Percentiles rank a stretch among this genome's conserved stretches.
phyloP scores from a whole-genome alignment of 768 basidiomycete genomes.

The Clitopilus passeckerianus region DNA sequence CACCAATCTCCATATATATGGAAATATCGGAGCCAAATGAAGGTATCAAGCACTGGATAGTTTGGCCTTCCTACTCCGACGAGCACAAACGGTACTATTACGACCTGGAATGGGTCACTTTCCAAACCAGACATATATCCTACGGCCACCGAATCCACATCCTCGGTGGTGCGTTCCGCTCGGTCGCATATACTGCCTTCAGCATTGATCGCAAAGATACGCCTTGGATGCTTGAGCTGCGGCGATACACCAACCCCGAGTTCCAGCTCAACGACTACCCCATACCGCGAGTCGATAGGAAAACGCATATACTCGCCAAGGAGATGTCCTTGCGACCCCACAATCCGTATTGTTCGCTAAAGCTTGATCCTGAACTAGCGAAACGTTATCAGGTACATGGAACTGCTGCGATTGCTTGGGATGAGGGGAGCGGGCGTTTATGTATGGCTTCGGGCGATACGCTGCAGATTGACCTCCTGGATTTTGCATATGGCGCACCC shows the following conservation, averaged over 20 bases:
- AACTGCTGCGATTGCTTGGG: conserved; percentile 55
- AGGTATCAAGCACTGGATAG: conserved; percentile 26
- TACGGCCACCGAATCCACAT: conserved; percentile 16
- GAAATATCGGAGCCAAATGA: conserved; percentile 19
- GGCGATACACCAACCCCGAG: conserved; percentile 33
- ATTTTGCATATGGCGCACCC: conserved; percentile 31
- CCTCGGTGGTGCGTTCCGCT: conserved; percentile 38
- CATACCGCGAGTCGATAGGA: conserved; percentile 3
- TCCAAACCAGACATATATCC: conserved; percentile 9
- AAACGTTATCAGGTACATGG: conserved; percentile 18
- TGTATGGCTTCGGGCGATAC: conserved; percentile 43
- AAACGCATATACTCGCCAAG: conserved; percentile 12
- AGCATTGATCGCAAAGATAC: conserved; percentile 24
- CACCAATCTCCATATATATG: conserved; percentile 35
- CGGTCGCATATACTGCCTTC: conserved; percentile 33
- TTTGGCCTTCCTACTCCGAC: conserved; percentile 20
- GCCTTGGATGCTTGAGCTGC: conserved; percentile 28
- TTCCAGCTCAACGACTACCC: conserved; percentile 4
- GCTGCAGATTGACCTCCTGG: conserved; percentile 37
- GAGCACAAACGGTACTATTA: conserved; percentile 14
- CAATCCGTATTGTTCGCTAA: conserved; percentile 10
- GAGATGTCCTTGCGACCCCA: conserved; percentile 13
- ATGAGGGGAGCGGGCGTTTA: conserved; percentile 59
- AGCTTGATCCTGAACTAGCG: conserved; percentile 6
- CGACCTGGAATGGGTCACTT: conserved; percentile 17